Evolutionary conservation across 495 filamentous ascomycete species (phyloP).

Genomic region (Aspergillus leporis): DNA sequence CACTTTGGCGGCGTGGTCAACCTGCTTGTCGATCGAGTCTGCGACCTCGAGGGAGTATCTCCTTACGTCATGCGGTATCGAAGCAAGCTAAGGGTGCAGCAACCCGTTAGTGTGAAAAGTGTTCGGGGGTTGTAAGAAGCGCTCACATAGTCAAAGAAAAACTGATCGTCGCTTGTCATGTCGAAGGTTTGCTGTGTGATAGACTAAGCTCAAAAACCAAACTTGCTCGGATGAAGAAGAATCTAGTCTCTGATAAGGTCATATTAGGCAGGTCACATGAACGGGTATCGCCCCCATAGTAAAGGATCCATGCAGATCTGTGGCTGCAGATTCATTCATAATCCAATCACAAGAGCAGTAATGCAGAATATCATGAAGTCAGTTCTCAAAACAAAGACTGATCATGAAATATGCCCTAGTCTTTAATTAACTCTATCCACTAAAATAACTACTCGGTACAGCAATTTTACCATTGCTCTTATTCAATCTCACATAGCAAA

Average conservation of each 20-base stretch:
- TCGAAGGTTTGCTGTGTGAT: slow-evolving; percentile 23
- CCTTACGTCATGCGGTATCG: slow-evolving; percentile 69
- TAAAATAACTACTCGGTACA: no score
- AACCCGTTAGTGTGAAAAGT: neutral
- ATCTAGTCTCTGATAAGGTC: slow-evolving; percentile 9
- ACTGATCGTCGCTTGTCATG: slow-evolving; percentile 55
- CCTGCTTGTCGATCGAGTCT: slow-evolving; percentile 72
- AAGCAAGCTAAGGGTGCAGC: slow-evolving; percentile 58
- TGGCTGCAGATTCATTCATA: neutral
- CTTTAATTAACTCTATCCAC: no score
- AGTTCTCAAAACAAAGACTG: no score
- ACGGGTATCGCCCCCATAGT: slow-evolving; percentile 7
- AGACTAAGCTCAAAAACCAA: neutral
- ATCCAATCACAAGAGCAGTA: no score
- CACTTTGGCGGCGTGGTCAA: slow-evolving; percentile 65
- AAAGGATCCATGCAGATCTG: neutral
- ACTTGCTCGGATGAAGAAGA: slow-evolving; percentile 3
- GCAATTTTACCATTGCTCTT: no score
- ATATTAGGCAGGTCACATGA: slow-evolving; percentile 8
- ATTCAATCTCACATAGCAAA: no score
- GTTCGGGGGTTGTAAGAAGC: neutral
- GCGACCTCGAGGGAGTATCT: slow-evolving; percentile 65
- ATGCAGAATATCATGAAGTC: no score
- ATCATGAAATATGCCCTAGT: no score
- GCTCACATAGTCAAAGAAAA: slow-evolving; percentile 52